Evolutionary conservation across 495 filamentous ascomycete species (phyloP).

Genomic region (Lophium mytilinum): DNA sequence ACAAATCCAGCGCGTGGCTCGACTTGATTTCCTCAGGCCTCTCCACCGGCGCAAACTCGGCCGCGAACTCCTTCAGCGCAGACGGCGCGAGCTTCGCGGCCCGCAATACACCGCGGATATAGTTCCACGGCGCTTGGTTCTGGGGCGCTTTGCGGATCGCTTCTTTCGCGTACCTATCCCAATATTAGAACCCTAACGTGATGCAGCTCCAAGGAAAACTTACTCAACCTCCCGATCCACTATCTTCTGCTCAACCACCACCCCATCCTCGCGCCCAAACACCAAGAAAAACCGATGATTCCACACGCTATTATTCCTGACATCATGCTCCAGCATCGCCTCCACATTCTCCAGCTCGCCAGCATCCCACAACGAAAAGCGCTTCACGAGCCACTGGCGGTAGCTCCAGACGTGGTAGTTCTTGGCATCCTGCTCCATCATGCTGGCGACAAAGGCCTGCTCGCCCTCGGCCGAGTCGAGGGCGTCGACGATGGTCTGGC

Average conservation of each 20-base stretch:
- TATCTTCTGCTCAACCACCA: constrained; percentile 47
- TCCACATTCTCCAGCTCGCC: constrained; percentile 66
- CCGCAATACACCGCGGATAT: constrained; percentile 66
- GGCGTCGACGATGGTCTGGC: constrained; percentile 67
- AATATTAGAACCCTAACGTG: constrained; percentile 2
- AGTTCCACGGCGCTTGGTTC: constrained; percentile 91
- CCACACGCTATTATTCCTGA: constrained; percentile 95
- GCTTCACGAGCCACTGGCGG: constrained; percentile 77
- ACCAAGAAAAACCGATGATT: constrained; percentile 90
- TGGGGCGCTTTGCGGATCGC: constrained; percentile 75
- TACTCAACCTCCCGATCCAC: constrained; percentile 68
- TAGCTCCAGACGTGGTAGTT: constrained; percentile 99
- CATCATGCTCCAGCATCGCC: constrained; percentile 60
- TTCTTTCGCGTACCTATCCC: constrained; percentile 44
- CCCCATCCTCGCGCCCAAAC: constrained; percentile 53
- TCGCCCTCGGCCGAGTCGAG: constrained; percentile 47
- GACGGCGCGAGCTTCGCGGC: constrained; percentile 51
- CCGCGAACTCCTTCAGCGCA: constrained; percentile 55
- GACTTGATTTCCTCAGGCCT: constrained; percentile 34
- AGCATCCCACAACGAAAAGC: constrained; percentile 59
- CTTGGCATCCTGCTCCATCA: constrained; percentile 82
- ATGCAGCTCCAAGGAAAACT: not conserved
- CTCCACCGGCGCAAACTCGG: constrained; percentile 52
- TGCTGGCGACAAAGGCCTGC: constrained; percentile 62
- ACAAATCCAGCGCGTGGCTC: constrained; percentile 80